A percentile compares a stretch with the other conserved stretches of the same genome.
These are phyloP conservation scores for Emmonsia crescens DNA, from an alignment of 2,329 filamentous ascomycete species.

Conservation along the genomic window DNA sequence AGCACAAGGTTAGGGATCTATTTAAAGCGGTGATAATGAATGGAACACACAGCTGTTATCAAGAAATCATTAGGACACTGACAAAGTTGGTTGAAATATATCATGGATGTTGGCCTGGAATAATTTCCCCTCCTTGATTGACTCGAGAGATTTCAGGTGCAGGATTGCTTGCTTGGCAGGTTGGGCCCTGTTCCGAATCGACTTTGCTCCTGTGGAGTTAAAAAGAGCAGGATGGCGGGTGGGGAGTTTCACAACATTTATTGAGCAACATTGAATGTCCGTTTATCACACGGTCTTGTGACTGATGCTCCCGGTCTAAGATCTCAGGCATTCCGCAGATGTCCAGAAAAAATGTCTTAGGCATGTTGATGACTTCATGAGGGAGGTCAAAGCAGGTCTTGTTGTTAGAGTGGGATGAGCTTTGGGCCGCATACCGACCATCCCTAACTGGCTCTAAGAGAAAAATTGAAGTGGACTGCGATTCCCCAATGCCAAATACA, in stretches of 20 bases:
- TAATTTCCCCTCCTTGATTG: not conserved
- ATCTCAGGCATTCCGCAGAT: not conserved
- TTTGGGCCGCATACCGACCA: not conserved
- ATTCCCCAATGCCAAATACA: not conserved
- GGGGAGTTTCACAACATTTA: not conserved
- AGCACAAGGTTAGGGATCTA: not conserved
- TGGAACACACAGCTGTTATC: not conserved
- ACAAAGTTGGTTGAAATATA: too few relatives aligned
- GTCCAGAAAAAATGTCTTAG: not conserved
- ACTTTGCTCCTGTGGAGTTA: not conserved
- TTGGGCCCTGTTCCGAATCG: not conserved
- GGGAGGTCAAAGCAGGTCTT: not conserved
- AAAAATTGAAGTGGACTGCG: not conserved
- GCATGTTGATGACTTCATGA: not conserved
- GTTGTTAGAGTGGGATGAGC: not conserved
- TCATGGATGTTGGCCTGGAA: not conserved
- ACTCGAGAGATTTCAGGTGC: not conserved
- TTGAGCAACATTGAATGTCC: not conserved
- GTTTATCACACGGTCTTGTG: constrained; percentile 1
- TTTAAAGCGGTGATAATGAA: not conserved
- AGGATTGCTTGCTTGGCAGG: not conserved
- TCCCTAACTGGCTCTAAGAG: not conserved
- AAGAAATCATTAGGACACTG: not conserved
- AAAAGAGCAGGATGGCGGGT: not conserved
- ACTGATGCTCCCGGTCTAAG: not conserved